A percentile compares a stretch with the other conserved stretches of the same genome.
Conservation (phyloP, 2,329 filamentous ascomycete genomes). For the Cercospora sp. region DNA sequence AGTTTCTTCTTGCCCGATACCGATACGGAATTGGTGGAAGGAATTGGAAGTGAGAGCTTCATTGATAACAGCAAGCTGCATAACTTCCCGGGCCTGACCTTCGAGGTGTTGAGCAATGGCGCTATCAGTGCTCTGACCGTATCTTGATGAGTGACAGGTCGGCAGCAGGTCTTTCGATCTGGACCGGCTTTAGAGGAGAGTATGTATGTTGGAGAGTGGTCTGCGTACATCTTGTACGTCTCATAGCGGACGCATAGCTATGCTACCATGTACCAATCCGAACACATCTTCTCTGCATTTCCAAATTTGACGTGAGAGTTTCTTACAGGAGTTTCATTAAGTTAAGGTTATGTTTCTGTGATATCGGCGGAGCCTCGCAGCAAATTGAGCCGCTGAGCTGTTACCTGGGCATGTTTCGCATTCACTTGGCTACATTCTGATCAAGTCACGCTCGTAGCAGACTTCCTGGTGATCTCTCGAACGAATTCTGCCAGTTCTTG, state of each 20-base stretch:
- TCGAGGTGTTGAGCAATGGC: slow-evolving; percentile 93
- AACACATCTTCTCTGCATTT: not conserved
- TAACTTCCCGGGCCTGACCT: slow-evolving; percentile 89
- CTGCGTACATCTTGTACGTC: not conserved
- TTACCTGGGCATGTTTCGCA: not conserved
- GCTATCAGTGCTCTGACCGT: slow-evolving; percentile 80
- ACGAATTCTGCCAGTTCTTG: not conserved
- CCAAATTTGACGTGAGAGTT: not conserved
- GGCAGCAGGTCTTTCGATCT: not conserved
- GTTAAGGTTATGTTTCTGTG: not conserved
- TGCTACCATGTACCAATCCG: not conserved
- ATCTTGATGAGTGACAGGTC: slow-evolving; percentile 21
- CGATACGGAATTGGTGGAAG: slow-evolving; percentile 43
- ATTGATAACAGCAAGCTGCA: slow-evolving; percentile 80
- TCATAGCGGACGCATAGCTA: not conserved
- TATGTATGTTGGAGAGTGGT: not conserved
- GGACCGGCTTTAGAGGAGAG: not conserved
- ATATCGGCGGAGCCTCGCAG: not conserved
- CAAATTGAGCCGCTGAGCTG: not conserved
- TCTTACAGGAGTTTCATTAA: not conserved
- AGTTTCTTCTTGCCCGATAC: slow-evolving; percentile 40
- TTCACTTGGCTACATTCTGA: not conserved
- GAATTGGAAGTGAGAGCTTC: slow-evolving; percentile 53
- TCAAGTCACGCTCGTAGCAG: not conserved
- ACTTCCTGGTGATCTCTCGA: not conserved